Conservation (phyloP, 1,284 basidiomycete genomes). For the Pulveroboletus sp. region DNA sequence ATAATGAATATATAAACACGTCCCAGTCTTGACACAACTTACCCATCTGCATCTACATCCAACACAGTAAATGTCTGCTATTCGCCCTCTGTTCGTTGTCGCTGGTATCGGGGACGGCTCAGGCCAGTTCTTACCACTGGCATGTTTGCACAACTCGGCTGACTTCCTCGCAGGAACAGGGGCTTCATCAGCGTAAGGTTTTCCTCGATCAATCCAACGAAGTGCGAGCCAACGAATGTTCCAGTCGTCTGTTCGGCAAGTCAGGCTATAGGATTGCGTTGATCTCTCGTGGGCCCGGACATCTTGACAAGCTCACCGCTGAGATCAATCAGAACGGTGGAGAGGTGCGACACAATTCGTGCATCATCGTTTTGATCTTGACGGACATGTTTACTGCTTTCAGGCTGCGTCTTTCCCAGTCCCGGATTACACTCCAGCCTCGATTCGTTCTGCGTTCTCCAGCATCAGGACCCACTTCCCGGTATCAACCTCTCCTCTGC, state of each 20-base stretch:
- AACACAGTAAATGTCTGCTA: constrained; percentile 35
- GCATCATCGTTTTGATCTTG: neutral
- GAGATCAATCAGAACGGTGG: constrained; percentile 62
- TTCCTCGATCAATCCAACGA: neutral
- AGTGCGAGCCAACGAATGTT: constrained; percentile 4
- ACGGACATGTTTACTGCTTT: neutral
- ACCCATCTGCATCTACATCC: neutral
- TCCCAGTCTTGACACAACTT: too few species aligned
- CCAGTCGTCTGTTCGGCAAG: constrained; percentile 62
- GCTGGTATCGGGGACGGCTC: constrained; percentile 55
- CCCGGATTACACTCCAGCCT: constrained; percentile 52
- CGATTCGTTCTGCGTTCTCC: constrained; percentile 55
- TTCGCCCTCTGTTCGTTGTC: constrained; percentile 50
- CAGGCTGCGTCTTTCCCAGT: constrained; percentile 67
- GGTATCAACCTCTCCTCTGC: constrained; percentile 47
- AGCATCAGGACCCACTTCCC: constrained; percentile 55
- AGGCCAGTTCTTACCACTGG: constrained; percentile 22
- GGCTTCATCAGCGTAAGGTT: constrained; percentile 59
- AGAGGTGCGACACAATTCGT: constrained; percentile 43
- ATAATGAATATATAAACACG: too few species aligned
- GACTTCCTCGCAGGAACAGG: constrained; percentile 50
- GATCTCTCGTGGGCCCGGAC: constrained; percentile 59
- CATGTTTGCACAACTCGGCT: neutral
- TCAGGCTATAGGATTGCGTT: constrained; percentile 70
- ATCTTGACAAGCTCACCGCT: constrained; percentile 52